phyloP scores from a whole-genome alignment of 306 rosid genomes.

The Amphicarpaea edgeworthii region DNA sequence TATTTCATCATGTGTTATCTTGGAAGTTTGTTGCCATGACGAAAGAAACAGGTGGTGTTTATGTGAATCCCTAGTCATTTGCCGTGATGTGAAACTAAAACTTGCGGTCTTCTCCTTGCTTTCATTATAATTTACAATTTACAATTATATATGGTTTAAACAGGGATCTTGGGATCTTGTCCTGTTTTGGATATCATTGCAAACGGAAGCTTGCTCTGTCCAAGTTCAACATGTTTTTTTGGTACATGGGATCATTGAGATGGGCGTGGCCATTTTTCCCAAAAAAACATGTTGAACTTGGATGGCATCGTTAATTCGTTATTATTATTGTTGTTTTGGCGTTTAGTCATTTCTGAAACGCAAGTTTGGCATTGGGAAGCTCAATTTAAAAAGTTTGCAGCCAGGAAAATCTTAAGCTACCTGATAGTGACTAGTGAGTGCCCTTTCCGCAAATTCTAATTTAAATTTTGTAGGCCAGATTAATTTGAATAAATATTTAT shows the following conservation, averaged over 20 bases:
- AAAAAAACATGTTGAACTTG: too few species aligned
- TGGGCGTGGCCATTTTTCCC: too few species aligned
- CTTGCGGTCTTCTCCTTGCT: not conserved
- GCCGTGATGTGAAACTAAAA: not conserved
- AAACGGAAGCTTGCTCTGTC: too few species aligned
- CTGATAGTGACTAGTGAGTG: not conserved
- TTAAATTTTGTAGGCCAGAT: too few species aligned
- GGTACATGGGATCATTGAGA: too few species aligned
- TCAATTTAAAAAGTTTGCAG: not conserved
- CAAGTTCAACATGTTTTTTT: not conserved
- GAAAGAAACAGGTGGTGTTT: not conserved
- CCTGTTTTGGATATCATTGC: too few species aligned
- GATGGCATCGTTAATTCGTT: not conserved
- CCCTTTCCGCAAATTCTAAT: not conserved
- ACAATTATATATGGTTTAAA: too few species aligned
- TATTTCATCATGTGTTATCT: slow-evolving; percentile 1
- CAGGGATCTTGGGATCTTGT: too few species aligned
- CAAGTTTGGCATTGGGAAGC: not conserved
- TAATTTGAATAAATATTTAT: too few species aligned
- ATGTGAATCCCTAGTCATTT: not conserved
- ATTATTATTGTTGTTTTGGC: not conserved
- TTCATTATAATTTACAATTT: not conserved
- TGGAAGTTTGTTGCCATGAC: not conserved
- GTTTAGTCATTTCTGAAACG: not conserved
- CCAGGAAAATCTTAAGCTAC: not conserved